Percentiles rank a stretch among this genome's conserved stretches.
Evolutionary conservation across 2,329 filamentous ascomycete genomes (phyloP).

Genomic region (Penicillium rolfsii): DNA sequence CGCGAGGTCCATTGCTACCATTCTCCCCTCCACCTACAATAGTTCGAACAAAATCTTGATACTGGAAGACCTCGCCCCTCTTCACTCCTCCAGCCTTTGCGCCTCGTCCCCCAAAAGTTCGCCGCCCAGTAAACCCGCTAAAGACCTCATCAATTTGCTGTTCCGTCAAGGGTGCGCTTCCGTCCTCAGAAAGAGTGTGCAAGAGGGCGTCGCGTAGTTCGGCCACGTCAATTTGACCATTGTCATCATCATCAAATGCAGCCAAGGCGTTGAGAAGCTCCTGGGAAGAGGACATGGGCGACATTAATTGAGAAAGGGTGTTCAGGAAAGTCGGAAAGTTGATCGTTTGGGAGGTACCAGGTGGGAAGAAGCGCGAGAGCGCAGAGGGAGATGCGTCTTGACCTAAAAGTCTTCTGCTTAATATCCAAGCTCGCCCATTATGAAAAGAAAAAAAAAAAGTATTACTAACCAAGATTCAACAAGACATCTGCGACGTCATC

Average conservation of each 20-base stretch:
- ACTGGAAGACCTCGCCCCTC: constrained; percentile 87
- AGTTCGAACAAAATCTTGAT: constrained; percentile 84
- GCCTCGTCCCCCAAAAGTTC: constrained; percentile 71
- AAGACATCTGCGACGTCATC: constrained; percentile 89
- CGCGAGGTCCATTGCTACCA: constrained; percentile 31
- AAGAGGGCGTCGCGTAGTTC: constrained; percentile 83
- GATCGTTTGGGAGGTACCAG: constrained; percentile 70
- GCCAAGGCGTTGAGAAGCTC: constrained; percentile 90
- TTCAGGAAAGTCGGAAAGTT: constrained; percentile 86
- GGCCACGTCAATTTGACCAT: constrained; percentile 82
- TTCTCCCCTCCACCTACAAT: constrained; percentile 59
- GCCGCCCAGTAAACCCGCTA: constrained; percentile 78
- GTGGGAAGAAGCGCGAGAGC: constrained; percentile 80
- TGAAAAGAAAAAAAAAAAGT: too few relatives aligned
- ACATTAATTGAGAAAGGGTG: constrained; percentile 73
- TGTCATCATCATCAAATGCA: constrained; percentile 94
- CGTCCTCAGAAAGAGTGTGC: constrained; percentile 77
- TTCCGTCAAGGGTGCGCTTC: constrained; percentile 65
- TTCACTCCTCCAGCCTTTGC: constrained; percentile 58
- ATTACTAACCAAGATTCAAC: constrained; percentile 69
- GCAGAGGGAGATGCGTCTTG: constrained; percentile 72
- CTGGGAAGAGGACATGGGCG: constrained; percentile 72
- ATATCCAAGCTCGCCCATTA: not conserved
- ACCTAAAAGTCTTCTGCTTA: constrained; percentile 53
- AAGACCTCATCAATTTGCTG: constrained; percentile 86